A percentile compares a stretch with the other conserved stretches of the same genome.
Conservation (phyloP, 1,284 basidiomycete genomes). For the Cutaneotrichosporon mucoides region DNA sequence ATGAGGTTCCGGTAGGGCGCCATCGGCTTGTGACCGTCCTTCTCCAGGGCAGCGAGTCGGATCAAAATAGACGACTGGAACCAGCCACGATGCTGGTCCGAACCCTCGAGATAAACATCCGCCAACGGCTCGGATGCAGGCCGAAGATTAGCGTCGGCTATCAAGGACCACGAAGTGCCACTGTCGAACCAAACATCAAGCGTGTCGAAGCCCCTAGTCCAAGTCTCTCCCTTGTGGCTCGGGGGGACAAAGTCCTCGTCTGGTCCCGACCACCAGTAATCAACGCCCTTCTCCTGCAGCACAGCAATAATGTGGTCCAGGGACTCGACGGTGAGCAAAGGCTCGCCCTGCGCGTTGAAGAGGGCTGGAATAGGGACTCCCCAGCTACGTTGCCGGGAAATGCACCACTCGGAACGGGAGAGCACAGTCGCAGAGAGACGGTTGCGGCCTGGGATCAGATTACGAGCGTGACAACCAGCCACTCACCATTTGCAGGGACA, state of each 20-base stretch:
- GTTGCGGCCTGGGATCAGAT: constrained; percentile 60
- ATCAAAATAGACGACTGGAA: constrained; percentile 96
- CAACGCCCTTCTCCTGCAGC: constrained; percentile 67
- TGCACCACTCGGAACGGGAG: constrained; percentile 96
- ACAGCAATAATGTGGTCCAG: constrained; percentile 74
- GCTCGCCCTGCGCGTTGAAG: constrained; percentile 64
- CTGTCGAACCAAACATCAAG: constrained; percentile 99
- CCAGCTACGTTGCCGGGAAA: constrained; percentile 96
- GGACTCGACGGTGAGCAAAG: constrained; percentile 64
- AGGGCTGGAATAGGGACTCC: constrained; percentile 95
- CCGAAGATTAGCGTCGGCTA: constrained; percentile 46
- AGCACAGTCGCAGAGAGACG: constrained; percentile 80
- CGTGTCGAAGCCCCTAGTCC: constrained; percentile 81
- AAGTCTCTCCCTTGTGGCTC: constrained; percentile 52
- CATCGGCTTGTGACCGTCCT: constrained; percentile 1
- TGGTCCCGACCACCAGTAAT: constrained; percentile 88
- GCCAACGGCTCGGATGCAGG: constrained; percentile 55
- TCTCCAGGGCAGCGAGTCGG: constrained; percentile 52
- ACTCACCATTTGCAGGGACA: constrained; percentile 68
- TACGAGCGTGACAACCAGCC: constrained; percentile 3
- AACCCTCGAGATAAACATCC: constrained; percentile 91
- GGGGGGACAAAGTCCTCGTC: constrained; percentile 76
- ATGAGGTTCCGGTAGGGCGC: constrained; percentile 76
- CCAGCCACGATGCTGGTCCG: constrained; percentile 98
- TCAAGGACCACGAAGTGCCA: constrained; percentile 88